Evolutionary conservation across 83 land plant species (phyloP).

Genomic region (Larix sibirica): DNA sequence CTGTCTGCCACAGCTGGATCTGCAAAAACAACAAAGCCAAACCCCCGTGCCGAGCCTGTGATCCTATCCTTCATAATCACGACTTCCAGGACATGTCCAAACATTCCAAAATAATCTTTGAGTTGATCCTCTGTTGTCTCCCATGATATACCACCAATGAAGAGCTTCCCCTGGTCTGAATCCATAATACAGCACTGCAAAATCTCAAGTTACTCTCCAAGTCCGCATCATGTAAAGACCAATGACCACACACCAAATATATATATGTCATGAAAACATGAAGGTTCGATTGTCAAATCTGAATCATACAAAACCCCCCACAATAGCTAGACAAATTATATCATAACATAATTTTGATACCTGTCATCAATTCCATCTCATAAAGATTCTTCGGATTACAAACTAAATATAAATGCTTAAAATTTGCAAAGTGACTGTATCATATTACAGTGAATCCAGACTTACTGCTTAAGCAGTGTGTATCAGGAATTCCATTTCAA

Average conservation of each 20-base stretch:
- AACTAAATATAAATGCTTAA: no score
- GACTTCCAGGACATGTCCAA: conserved; percentile 52
- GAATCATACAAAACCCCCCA: no score
- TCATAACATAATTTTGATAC: no score
- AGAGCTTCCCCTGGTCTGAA: conserved; percentile 52
- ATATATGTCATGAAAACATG: not conserved
- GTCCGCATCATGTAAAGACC: not conserved
- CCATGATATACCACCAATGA: conserved; percentile 65
- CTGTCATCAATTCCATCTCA: no score
- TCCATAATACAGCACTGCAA: conserved; percentile 23
- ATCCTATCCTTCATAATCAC: conserved; percentile 62
- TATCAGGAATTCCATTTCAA: no score
- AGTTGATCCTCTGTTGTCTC: conserved; percentile 57
- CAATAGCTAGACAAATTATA: no score
- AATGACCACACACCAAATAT: not conserved
- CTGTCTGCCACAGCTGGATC: conserved; percentile 61
- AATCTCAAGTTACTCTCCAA: not conserved
- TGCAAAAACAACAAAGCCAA: conserved; percentile 60
- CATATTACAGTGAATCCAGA: no score
- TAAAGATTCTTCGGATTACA: no score
- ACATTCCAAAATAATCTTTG: conserved; percentile 42
- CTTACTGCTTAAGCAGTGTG: no score
- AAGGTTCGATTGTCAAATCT: no score
- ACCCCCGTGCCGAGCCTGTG: conserved; percentile 63
- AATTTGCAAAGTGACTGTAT: no score